Evolutionary conservation across 441 rosid genomes (phyloP), one percentile per base, ranked within the genome.

Genomic region (Raphanus hybrid): DNA sequence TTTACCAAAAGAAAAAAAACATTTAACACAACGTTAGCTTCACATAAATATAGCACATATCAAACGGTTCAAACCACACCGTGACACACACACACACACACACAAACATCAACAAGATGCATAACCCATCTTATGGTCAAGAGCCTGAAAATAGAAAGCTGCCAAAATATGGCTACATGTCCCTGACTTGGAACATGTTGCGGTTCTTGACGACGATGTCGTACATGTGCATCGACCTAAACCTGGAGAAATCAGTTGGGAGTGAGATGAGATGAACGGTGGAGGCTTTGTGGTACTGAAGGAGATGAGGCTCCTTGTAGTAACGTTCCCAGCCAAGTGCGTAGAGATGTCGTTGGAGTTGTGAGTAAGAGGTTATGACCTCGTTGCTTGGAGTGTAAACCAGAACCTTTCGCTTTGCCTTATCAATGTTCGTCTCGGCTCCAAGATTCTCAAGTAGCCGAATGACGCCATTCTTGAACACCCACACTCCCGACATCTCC

Each of bases 181-280:
- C 96, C 67, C 88, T 85, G 4, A 93, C 97, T 80, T 93, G 87
- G 57, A 93, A 93, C 69, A 84, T 10, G 79, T 88, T 87, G 12
- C 89, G 92, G 71, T 89, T 91, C 78, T 93, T 90, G 67, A 90
- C 92, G 27, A 93, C 94, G 74, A 93, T 88, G 72, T 93, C 97
- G 62, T 78, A 92, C 98, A 93, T 92, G 79, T 93, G 94, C 81
- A 87, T 78, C 78, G 90, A 67, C 78, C 83, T 90, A 82, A 93
- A 82, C 85, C 70, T 89, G 78, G 41, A 79, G 78, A 93, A 93
- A 71, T 91, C 96, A 67, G 45, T 86, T 1, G 98, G 98, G 66
- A 93, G 96, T 32, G 94, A 89, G 77, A 93, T 91, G 80, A 90
- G 87, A 64, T 91, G 85, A 45, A 88, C 75, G 2, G 92, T 84